phyloP scores from a whole-genome alignment of 768 basidiomycete species.

The Naematelia aurantialba region DNA sequence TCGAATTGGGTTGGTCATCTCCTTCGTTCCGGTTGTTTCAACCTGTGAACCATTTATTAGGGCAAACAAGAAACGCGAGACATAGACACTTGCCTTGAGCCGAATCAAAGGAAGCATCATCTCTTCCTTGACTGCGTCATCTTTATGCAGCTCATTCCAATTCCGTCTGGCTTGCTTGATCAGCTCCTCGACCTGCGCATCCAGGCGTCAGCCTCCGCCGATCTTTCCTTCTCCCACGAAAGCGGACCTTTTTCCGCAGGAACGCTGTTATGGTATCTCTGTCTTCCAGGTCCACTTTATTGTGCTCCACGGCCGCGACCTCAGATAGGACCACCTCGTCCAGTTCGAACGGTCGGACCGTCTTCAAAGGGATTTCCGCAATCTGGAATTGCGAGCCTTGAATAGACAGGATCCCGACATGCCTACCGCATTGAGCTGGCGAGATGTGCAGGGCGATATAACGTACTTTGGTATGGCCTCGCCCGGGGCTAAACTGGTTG shows the following conservation, averaged over 20 bases:
- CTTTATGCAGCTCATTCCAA: slow-evolving; percentile 38
- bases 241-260: slow-evolving; percentile 64
- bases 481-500: slow-evolving; percentile 89
- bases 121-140: slow-evolving; percentile 18
- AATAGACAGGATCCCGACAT: slow-evolving; percentile 83
- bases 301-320: slow-evolving; percentile 68
- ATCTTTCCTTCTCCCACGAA: too few species aligned
- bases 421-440: slow-evolving; percentile 56
- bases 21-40: slow-evolving; percentile 82
- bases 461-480: slow-evolving; percentile 84
- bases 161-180: slow-evolving; percentile 54
- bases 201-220: slow-evolving; percentile 7
- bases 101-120: slow-evolving; percentile 79
- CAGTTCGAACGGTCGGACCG: slow-evolving; percentile 89
- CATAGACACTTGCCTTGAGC: slow-evolving; percentile 61
- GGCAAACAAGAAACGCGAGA: too few species aligned
- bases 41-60: slow-evolving; percentile 56
- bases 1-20: slow-evolving; percentile 91
- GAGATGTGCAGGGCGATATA: neutral
- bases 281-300: slow-evolving; percentile 64
- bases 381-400: slow-evolving; percentile 83
- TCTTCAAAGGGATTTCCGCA: slow-evolving; percentile 78
- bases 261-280: slow-evolving; percentile 78
- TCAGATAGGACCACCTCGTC: slow-evolving; percentile 74
- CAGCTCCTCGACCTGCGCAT: slow-evolving; percentile 66